Base-by-base conservation (phyloP, 2,329 filamentous ascomycete species). In the Phaeosphaeria sp. region DNA sequence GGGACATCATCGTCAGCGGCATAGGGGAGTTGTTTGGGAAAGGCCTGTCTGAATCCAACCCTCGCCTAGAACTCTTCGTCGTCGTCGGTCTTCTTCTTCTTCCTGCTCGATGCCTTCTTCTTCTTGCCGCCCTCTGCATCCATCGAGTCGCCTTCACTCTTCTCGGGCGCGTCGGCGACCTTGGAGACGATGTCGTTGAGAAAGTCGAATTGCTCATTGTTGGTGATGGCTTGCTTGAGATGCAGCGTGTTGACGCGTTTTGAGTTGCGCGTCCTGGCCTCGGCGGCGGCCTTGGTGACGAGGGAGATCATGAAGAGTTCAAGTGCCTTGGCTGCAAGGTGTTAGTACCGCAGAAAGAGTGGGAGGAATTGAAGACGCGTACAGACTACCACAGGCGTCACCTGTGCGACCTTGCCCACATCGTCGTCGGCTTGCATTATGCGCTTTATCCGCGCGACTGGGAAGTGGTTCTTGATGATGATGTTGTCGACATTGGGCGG, bases 361-460 rank as follows among this genome's bases (percentile, higher is more conserved):
- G 17, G 20, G 1, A 13, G 11, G 22, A 17, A 42, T 33, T 27
- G 3, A 39, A 11, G 27, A 18, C 5, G 81, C 85, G 72, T 84
- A 87, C 87, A 88, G 46, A 98, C 94, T 23, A 94, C 95, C 55
- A 97, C 96, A 17, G 94, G 94, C 0, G 95, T 97, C 60, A 98
- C 95, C 78, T 99, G 95, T 3, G 95, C 93, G 10, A 99, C 95
- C 80, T 99, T 99, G 61, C 95, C 95, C 0, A 99, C 93, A 76
- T 99, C 95, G 74, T 99, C 95, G 73, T 99, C 95, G 11, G 94
- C 94, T 80, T 99, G 95, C 95, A 99, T 98, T 72, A 99, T 98
- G 51, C 95, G 89, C 84, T 99, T 99, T 82, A 99, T 99, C 61
- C 95, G 87, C 15, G 95, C 95, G 30, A 96, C 96, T 1, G 95